Percentiles rank a stretch among this genome's conserved stretches.
Conservation (phyloP, 345 rosid genomes). For the Syzygium aqueum region DNA sequence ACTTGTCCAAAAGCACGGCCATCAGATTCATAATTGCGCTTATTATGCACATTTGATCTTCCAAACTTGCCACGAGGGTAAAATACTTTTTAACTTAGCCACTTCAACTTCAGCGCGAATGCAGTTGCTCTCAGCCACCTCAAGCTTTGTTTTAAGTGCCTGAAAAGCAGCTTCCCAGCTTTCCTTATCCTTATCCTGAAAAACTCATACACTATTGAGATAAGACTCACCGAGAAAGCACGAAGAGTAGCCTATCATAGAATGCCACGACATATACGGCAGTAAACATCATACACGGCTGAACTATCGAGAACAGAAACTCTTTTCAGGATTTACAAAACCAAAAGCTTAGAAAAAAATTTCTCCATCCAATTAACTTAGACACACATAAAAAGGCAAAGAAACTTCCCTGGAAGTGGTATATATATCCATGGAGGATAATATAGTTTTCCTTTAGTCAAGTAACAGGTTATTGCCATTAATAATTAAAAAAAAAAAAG, state of each 20-base stretch:
- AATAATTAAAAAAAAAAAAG: not conserved
- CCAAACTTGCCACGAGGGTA: not conserved
- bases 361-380: not conserved
- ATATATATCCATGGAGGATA: not conserved
- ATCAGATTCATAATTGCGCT: not conserved
- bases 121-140: constrained; percentile 78
- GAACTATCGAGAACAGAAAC: not conserved
- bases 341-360: not conserved
- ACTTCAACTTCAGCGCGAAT: constrained; percentile 77
- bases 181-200: constrained; percentile 87
- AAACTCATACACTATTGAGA: constrained; percentile 3
- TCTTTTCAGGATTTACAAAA: not conserved
- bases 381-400: not conserved
- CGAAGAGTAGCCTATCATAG: not conserved
- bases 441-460: not conserved
- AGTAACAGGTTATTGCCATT: not conserved
- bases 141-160: constrained; percentile 66
- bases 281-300: not conserved
- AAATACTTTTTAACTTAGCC: constrained; percentile 79
- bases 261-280: not conserved
- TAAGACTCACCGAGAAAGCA: not conserved
- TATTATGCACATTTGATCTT: not conserved
- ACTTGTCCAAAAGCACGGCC: constrained; percentile 33
- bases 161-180: constrained; percentile 66
- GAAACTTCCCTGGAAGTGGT: not conserved